Base-by-base conservation (phyloP, 495 filamentous ascomycete genomes). In the Penicillium robsamsonii region DNA sequence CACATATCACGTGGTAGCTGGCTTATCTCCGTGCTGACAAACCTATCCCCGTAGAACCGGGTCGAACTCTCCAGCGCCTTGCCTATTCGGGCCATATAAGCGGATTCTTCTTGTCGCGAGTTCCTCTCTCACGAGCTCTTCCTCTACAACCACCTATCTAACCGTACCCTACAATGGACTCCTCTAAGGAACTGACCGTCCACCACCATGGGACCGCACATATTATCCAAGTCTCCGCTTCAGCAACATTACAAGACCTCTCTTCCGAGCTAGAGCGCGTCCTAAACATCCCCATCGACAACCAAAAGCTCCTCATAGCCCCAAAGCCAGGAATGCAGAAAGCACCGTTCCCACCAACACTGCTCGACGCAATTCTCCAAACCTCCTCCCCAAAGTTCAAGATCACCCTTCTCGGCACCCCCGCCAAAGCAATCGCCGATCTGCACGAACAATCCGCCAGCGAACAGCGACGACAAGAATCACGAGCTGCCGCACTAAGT, bases 221-320 rank as follows among this genome's bases (percentile, higher is more conserved):
- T 6, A 90, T 85, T 18, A 86, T 92, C 31, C 87, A 67, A 3
- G 71, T 84, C 54, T 83, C 79, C 25, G 79, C 84, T 12, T 87
- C 80, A 70, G 86, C 92, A 59, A 94, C 88, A 56, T 79, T 89
- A 42, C 71, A 79, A 67, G 87, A 90, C 73, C 87, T 94, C 57
- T 78, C 82, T 25, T 53, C 72, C 49, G 62, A 67, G 25, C 79
- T 89, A 59, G 68, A 83, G 47, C 60, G 66, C 24, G 66, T 61
- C 27, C 77, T 92, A 29, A 79, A 79, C 51, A 86, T 94, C 55
- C 87, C 89, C 4, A 58, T 73, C 24, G 62, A 76, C 10, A 86
- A 91, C 71, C 90, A 92, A 67, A 92, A 92, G 64, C 78, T 90
- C 69, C 82, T 92, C 66, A 82, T 87, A 61, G 75, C 86, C 6